Evolutionary conservation across 2,329 filamentous ascomycete genomes (phyloP), one percentile per base, ranked within the genome.

Genomic region (Fusarium sp.): DNA sequence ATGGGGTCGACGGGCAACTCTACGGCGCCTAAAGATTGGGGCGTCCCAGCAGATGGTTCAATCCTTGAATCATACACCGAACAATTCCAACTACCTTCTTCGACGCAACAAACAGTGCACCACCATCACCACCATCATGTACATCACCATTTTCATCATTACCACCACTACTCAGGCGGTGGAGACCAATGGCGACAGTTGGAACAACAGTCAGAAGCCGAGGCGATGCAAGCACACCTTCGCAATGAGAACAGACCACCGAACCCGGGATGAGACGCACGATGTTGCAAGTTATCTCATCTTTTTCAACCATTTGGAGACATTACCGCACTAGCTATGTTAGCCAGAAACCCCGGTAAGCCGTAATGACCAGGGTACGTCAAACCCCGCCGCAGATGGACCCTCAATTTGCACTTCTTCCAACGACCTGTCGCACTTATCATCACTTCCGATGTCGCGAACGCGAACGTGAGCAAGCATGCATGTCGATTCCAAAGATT

Each of bases 141-240:
- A 0, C 70, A 72, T 11, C 70, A 72, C 8, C 62, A 72, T 13
- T 72, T 70, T 6, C 68, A 72, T 3, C 70, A 72, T 2, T 72
- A 72, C n/a, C 70, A 72, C 10, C 68, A 70, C 15, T 45, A 65
- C n/a, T 54, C 68, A 2, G 59, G 51, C 4, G 65, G 43, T 3
- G 59, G 52, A 14, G 68, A 70, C 11, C 55, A 58, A 11, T 70
- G 63, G 68, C 42, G 68, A 1, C 68, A 70, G 11, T 17, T 70
- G 11, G 68, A 70, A 8, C 63, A 68, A 11, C 68, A 70, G 38
- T 70, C 63, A 7, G 68, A 70, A 33, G 68, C 68, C 11, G 68
- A 70, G 22, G 68, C 68, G 6, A 58, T 70, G 58, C 68, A 61
- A 39, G 49, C 68, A 9, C 62, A 63, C 7, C 15, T 58, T 5